A percentile compares a stretch with the other conserved stretches of the same genome.
These are phyloP conservation scores for Gossypium davidsonii DNA, from an alignment of 441 rosid species.

Conservation along the genomic window DNA sequence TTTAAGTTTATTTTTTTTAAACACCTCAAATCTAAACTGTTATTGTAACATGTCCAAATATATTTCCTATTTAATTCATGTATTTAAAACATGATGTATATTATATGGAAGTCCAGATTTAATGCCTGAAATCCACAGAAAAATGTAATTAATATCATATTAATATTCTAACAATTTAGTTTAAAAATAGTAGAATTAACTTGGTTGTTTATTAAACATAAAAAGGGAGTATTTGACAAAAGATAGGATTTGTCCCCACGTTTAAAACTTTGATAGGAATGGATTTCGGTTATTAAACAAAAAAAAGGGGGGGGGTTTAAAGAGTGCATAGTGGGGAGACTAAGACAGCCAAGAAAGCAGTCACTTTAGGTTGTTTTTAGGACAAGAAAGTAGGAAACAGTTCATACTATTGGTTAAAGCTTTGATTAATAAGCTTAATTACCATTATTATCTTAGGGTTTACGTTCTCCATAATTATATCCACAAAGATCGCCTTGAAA, in stretches of 20 bases:
- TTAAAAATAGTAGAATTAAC: no score
- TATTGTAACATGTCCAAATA: no score
- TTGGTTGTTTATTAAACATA: neutral
- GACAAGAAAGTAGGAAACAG: neutral
- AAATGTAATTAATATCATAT: no score
- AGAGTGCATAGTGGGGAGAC: neutral
- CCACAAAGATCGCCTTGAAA: neutral
- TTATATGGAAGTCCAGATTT: no score
- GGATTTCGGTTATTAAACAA: neutral
- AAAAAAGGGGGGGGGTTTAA: neutral
- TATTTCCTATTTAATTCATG: no score
- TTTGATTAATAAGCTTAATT: conserved; percentile 9
- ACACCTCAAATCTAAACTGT: no score
- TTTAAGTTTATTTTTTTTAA: no score
- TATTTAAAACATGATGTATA: no score
- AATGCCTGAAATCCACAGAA: no score
- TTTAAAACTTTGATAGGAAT: neutral
- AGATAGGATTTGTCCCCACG: neutral
- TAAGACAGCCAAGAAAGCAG: conserved; percentile 14
- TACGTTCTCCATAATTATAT: conserved; percentile 1
- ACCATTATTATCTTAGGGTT: conserved; percentile 6
- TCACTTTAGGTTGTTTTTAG: no score
- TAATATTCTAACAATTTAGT: no score
- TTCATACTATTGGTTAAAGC: neutral
- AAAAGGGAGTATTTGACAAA: neutral